Evolutionary conservation across 768 basidiomycete genomes (phyloP), one percentile per base, ranked within the genome.

Genomic region (Suillus luteus): DNA sequence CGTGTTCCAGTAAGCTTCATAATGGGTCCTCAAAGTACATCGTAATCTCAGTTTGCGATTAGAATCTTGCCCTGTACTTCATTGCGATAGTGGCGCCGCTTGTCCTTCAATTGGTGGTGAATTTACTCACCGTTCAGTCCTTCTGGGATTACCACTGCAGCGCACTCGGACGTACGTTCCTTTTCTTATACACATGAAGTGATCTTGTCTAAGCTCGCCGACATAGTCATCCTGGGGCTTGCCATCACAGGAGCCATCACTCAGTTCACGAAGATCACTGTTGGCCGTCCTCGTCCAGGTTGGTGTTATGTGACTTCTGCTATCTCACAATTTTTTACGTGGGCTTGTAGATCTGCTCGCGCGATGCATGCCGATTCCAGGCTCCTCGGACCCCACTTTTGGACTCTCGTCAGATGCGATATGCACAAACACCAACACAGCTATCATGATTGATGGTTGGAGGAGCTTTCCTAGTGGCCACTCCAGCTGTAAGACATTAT

Each of bases 391-490:
- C 70, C 85, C 88, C 6, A 72, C 81, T 1, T 96, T 85, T 67
- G 91, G 92, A 0, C 79, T 99, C 9, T 86, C 88, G 0, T 86
- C 82, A n/a, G 85, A 82, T 60, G 81, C 84, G 6, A 87, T 96
- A 60, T 99, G 97, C 75, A 93, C 92, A 1, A 89, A 90, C 69
- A 80, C 85, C 5, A 77, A 91, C 66, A 68, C 73, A 19, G 66
- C 71, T 9, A 82, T 88, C 33, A 74, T 95, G 67, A 78, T 81
- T 35, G 93, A 96, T 76, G 96, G 95, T 1, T 98, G 93, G 80
- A 85, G 92, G 68, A 95, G 93, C 71, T 97, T 98, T 75, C 91
- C 90, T 15, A 93, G 92, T 61, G 96, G 96, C 1, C 95, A 97
- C 76, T 89, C 93, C 3, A 94, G 92, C 68, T 65, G 94, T 95